A percentile compares a stretch with the other conserved stretches of the same genome.
Evolutionary conservation across 371 early-diverging fungal species (phyloP).

Genomic region (Blakeslea trispora): DNA sequence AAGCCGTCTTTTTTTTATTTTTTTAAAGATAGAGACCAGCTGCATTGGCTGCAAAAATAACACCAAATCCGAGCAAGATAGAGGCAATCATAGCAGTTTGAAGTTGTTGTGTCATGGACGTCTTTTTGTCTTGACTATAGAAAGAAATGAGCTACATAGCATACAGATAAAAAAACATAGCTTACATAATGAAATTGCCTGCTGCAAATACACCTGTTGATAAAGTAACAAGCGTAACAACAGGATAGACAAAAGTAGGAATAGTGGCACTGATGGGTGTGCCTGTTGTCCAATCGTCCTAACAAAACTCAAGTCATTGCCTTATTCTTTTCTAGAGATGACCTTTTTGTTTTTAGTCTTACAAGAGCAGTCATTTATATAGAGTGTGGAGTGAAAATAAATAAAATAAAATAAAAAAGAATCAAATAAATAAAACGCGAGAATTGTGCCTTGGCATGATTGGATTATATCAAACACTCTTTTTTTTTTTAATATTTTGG

Average conservation of each 20-base stretch:
- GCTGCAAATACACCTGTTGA: conserved; percentile 36
- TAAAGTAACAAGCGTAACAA: conserved; percentile 32
- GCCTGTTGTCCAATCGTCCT: conserved; percentile 38
- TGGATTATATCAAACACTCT: too few species aligned
- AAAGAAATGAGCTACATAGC: background rate
- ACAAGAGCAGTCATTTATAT: conserved; percentile 31
- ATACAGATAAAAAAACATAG: background rate
- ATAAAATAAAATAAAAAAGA: conserved; percentile 9
- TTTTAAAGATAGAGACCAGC: conserved; percentile 51
- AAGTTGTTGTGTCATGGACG: conserved; percentile 40
- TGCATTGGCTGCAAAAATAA: conserved; percentile 48
- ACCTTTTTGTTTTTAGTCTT: background rate
- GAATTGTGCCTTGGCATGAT: too few species aligned
- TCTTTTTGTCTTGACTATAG: conserved; percentile 40
- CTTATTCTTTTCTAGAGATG: background rate
- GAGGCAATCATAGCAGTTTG: conserved; percentile 42
- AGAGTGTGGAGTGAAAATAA: background rate
- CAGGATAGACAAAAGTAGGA: conserved; percentile 32
- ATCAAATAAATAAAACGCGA: background rate
- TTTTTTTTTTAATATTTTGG: background rate
- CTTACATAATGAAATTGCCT: conserved; percentile 48
- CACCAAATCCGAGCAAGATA: conserved; percentile 47
- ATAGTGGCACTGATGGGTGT: conserved; percentile 38
- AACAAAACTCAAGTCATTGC: background rate
- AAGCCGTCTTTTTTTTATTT: background rate